phyloP scores from a whole-genome alignment of 805 yeast genomes.

The Teunomyces atbi region DNA sequence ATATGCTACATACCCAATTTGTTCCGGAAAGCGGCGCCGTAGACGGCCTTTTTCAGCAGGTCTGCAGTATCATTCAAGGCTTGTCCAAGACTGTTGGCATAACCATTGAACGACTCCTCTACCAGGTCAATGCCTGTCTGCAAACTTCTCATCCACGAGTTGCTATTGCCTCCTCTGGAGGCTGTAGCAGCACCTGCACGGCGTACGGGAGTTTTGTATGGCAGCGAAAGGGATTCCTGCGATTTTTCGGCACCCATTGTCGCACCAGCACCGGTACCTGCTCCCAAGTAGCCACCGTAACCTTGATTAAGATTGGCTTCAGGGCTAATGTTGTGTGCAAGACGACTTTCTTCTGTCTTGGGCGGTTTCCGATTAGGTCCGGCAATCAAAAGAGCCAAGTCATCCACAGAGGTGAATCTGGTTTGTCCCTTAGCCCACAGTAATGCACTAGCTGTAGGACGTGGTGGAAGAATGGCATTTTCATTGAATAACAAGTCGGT shows the following conservation, averaged over 20 bases:
- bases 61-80: slow-evolving; percentile 52
- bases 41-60: slow-evolving; percentile 48
- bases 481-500: slow-evolving; percentile 70
- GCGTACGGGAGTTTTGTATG: slow-evolving; percentile 51
- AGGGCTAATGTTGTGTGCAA: slow-evolving; percentile 48
- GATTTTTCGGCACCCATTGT: slow-evolving; percentile 16
- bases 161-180: slow-evolving; percentile 36
- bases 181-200: slow-evolving; percentile 25
- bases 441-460: slow-evolving; percentile 77
- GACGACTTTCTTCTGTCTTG: slow-evolving; percentile 56
- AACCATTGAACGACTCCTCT: slow-evolving; percentile 56
- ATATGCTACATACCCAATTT: slow-evolving; percentile 49
- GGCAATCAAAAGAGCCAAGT: slow-evolving; percentile 63
- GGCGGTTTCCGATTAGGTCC: slow-evolving; percentile 71
- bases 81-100: slow-evolving; percentile 55
- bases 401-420: slow-evolving; percentile 56
- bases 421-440: slow-evolving; percentile 84
- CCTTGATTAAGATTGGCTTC: slow-evolving; percentile 39
- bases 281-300: slow-evolving; percentile 24
- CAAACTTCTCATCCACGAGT: slow-evolving; percentile 41
- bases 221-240: slow-evolving; percentile 13
- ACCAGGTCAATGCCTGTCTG: slow-evolving; percentile 52
- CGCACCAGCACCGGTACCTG: slow-evolving; percentile 14
- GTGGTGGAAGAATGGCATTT: slow-evolving; percentile 62
- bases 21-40: slow-evolving; percentile 51